Conservation (phyloP, 352 stramenopile species). For the Detonula confervacea region DNA sequence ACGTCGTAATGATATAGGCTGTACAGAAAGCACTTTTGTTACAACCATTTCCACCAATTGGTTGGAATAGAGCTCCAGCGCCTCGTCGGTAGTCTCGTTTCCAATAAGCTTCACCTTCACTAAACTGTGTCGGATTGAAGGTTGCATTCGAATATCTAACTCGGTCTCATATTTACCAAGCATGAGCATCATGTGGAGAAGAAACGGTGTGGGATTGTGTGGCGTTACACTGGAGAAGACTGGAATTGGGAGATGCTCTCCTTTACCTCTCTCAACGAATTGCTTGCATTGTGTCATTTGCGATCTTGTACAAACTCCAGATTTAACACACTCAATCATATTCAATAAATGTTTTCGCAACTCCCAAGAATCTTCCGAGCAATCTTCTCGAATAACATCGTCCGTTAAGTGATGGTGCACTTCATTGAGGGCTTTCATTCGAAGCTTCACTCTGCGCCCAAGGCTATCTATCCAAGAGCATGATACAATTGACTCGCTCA, state of each 20-base stretch:
- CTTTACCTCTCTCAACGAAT: background rate
- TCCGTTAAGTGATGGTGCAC: background rate
- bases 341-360: background rate
- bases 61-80: background rate
- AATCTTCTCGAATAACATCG: background rate
- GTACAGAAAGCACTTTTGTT: conserved; percentile 16
- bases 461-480: conserved; percentile 32
- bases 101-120: conserved; percentile 36
- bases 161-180: conserved; percentile 50
- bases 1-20: conserved; percentile 29
- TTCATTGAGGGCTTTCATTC: background rate
- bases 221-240: conserved; percentile 43
- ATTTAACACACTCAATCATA: background rate
- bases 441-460: conserved; percentile 5
- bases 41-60: conserved; percentile 21
- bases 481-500: background rate
- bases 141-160: conserved; percentile 25
- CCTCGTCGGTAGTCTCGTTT: background rate
- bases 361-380: background rate
- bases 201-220: conserved; percentile 22
- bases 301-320: too few species aligned
- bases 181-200: conserved; percentile 47
- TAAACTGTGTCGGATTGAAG: conserved; percentile 18
- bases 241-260: conserved; percentile 31
- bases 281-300: background rate